Evolutionary conservation across 1,284 basidiomycete species (phyloP), one percentile per base, ranked within the genome.

Genomic region (Boletus calvinii): DNA sequence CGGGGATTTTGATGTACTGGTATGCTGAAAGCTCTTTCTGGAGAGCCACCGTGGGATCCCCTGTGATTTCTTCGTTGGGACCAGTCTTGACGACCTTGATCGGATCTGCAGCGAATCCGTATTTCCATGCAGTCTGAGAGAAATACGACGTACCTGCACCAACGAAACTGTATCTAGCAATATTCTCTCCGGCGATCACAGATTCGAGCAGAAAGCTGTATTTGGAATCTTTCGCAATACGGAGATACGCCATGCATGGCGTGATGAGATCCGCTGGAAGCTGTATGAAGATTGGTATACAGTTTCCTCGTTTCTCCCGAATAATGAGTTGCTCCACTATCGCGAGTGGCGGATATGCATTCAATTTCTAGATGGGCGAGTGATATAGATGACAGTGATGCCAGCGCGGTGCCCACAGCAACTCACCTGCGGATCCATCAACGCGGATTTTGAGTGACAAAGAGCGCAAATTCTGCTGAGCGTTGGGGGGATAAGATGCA

Each of bases 191-290:
- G 26, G 84, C 90, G 20, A 92, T 79, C 40, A 99, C 90, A 48
- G 92, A 94, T 72, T 98, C 94, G 36, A 98, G 78, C 39, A 98
- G 73, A 70, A 97, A 98, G 67, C 90, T 94, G 74, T 96, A 90
- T 67, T 89, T 89, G 4, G 93, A 92, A 59, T 94, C 92, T 65
- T 95, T 85, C 6, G 95, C 87, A 56, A 99, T 83, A 53, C 94
- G 87, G 47, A 99, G 83, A 72, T 98, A 99, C 13, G 97, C 95
- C 70, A 94, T 92, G 64, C 96, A 96, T 69, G 97, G 97, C 12
- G 97, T 99, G 56, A 99, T 80, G 54, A 98, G 84, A 70, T 99
- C 97, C 51, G 94, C 94, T 22, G 97, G 94, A 8, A 99, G 79
- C 61, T 95, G 88, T 53, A 95, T 81, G 72, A 87, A 99, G 59